Conservation (phyloP, 345 rosid species). For the Toxicodendron radicans region DNA sequence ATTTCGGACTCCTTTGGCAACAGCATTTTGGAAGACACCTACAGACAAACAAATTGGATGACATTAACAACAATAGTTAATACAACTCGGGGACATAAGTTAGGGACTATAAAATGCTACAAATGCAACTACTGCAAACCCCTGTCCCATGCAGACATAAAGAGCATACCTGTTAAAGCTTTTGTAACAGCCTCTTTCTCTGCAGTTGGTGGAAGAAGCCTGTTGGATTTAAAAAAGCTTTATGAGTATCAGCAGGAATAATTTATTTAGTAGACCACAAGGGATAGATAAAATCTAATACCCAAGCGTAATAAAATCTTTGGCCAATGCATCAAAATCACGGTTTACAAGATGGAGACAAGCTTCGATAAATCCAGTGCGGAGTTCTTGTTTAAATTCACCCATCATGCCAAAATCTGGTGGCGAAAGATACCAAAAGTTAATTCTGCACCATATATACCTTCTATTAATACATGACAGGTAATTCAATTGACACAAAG, state of each 20-base stretch:
- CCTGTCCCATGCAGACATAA: constrained; percentile 13
- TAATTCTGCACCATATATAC: constrained; percentile 22
- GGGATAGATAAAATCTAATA: constrained; percentile 37
- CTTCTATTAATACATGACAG: constrained; percentile 9
- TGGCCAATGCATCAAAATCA: constrained; percentile 80
- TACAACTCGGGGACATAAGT: neutral
- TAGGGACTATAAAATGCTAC: constrained; percentile 11
- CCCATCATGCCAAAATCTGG: constrained; percentile 99
- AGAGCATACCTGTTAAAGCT: constrained; percentile 73
- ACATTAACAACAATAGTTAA: constrained; percentile 19
- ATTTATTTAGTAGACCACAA: constrained; percentile 4
- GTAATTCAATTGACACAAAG: constrained; percentile 11
- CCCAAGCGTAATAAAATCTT: constrained; percentile 96
- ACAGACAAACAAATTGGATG: constrained; percentile 21
- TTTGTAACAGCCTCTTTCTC: constrained; percentile 76
- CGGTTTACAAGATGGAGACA: constrained; percentile 98
- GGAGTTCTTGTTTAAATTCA: constrained; percentile 87
- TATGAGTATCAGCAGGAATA: neutral
- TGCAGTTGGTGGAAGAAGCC: constrained; percentile 91
- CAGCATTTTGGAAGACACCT: constrained; percentile 87
- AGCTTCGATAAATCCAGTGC: constrained; percentile 91
- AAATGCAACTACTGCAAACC: constrained; percentile 5
- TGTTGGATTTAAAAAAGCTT: constrained; percentile 26
- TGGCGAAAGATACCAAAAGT: constrained; percentile 32
- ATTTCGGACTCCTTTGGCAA: constrained; percentile 77